A percentile compares a stretch with the other conserved stretches of the same genome.
Evolutionary conservation across 108 stramenopile species (phyloP).

Genomic region (Stephanodiscus minutulus): DNA sequence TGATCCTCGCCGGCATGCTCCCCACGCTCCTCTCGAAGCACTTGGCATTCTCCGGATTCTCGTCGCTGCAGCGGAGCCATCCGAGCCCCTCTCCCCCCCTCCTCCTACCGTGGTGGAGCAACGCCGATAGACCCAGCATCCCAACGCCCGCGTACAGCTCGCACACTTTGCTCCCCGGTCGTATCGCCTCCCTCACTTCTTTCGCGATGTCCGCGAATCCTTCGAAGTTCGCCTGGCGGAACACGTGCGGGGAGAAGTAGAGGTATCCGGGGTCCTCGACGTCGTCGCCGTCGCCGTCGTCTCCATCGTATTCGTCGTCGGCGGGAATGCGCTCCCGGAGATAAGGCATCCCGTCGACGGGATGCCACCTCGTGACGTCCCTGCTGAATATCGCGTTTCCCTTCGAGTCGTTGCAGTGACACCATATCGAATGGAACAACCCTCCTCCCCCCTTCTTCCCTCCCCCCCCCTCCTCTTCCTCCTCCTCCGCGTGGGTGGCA

Average conservation of each 20-base stretch:
- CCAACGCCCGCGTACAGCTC: slow-evolving; percentile 97
- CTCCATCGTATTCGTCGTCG: no score
- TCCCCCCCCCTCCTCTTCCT: no score
- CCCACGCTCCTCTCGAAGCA: slow-evolving; percentile 79
- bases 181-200: slow-evolving; percentile 71
- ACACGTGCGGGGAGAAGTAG: slow-evolving; percentile 88
- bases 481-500: no score
- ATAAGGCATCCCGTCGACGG: slow-evolving; percentile 69
- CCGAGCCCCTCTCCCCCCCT: slow-evolving; percentile 36
- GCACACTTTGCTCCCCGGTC: slow-evolving; percentile 70
- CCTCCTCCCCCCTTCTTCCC: no score
- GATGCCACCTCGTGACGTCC: slow-evolving; percentile 72
- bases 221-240: slow-evolving; percentile 94
- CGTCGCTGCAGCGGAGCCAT: slow-evolving; percentile 92
- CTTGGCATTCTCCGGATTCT: slow-evolving; percentile 87
- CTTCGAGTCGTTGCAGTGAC: slow-evolving; percentile 71
- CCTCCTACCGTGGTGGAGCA: slow-evolving; percentile 61
- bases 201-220: slow-evolving; percentile 89
- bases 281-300: background rate
- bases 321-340: slow-evolving; percentile 75
- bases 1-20: slow-evolving; percentile 47
- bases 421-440: slow-evolving; percentile 88
- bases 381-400: slow-evolving; percentile 77
- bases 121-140: slow-evolving; percentile 84
- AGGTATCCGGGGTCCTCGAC: slow-evolving; percentile 52